Evolutionary conservation across 2,329 filamentous ascomycete genomes (phyloP), one percentile per base, ranked within the genome.

Genomic region (Penicillium sp.): DNA sequence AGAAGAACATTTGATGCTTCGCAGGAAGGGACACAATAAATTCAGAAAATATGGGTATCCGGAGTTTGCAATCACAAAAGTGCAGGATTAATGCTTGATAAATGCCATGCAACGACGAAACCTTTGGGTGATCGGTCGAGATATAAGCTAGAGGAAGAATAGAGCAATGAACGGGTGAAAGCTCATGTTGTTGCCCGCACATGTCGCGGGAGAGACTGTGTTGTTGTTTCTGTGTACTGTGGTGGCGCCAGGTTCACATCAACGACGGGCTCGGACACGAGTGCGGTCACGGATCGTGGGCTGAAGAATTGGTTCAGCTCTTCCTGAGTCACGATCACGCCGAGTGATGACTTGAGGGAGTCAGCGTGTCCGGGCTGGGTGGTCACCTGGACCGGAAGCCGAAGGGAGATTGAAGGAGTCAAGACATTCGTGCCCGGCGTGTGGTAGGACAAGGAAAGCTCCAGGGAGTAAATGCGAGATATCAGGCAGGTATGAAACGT

Each of bases 401-500:
- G 66, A 14, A 74, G 54, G 2, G 63, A 63, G 20, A 71, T 48
- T 8, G 60, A 62, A 2, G 69, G 65, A 3, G 60, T 63, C 32
- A 66, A 54, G 6, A 71, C 57, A 20, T 65, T 63, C 36, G 68
- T 61, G 32, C 70, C 62, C 0, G 74, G 71, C 0, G 74, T 72
- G 50, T 77, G 73, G 34, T 78, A 72, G 3, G 75, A 72, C 15
- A 87, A 62, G 10, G 71, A 68, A 41, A 87, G 63, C 37, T 80
- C 76, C 10, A 87, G 72, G 3, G 69, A 62, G 59, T 87, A 87
- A 13, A 73, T 66, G 36, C 84, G 74, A n/a, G 78, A 80, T 30
- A 80, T 67, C 37, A 86, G 73, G 59, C 83, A 87, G 26, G 77
- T 75, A 67, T 86, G 80, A 65, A 87, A 87, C 2, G 81, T 83